These are phyloP conservation scores for Clonostachys chloroleuca DNA, from an alignment of 2,329 filamentous ascomycete species.

Conservation along the genomic window DNA sequence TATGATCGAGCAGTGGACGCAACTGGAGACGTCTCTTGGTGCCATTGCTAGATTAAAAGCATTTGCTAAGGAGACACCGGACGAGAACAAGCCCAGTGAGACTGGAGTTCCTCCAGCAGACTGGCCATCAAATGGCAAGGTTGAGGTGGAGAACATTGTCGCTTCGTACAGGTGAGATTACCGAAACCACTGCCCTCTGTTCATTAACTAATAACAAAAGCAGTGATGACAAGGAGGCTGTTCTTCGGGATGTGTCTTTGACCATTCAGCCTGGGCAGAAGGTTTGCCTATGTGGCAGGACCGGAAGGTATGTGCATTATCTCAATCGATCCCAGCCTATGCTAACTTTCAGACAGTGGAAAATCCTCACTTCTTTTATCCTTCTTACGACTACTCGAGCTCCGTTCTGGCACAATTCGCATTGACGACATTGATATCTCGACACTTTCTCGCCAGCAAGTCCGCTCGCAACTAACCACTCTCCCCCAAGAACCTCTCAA, in stretches of 20 bases:
- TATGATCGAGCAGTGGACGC: constrained; percentile 26
- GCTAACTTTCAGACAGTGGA: constrained; percentile 20
- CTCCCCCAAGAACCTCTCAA: constrained; percentile 47
- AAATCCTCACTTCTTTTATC: constrained; percentile 32
- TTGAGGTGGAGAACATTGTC: constrained; percentile 16
- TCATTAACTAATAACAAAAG: constrained; percentile 9
- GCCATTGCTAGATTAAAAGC: constrained; percentile 25
- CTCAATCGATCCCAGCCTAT: constrained; percentile 18
- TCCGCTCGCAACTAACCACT: constrained; percentile 40
- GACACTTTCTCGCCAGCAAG: constrained; percentile 24
- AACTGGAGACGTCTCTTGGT: constrained; percentile 26
- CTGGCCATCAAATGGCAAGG: constrained; percentile 18
- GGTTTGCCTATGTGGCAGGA: constrained; percentile 45
- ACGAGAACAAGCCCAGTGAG: constrained; percentile 13
- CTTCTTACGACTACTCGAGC: constrained; percentile 30
- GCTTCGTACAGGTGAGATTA: constrained; percentile 16
- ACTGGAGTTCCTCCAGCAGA: constrained; percentile 2
- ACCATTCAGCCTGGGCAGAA: constrained; percentile 17
- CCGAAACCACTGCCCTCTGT: constrained; percentile 5
- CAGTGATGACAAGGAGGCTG: constrained; percentile 29
- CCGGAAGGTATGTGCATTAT: constrained; percentile 21
- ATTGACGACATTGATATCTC: constrained; percentile 34
- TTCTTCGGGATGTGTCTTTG: constrained; percentile 13
- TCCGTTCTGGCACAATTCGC: constrained; percentile 18
- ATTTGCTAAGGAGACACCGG: constrained; percentile 16